Evolutionary conservation across 179 eudicot genomes (phyloP), one percentile per base, ranked within the genome.

Genomic region (Dionaea muscipula): DNA sequence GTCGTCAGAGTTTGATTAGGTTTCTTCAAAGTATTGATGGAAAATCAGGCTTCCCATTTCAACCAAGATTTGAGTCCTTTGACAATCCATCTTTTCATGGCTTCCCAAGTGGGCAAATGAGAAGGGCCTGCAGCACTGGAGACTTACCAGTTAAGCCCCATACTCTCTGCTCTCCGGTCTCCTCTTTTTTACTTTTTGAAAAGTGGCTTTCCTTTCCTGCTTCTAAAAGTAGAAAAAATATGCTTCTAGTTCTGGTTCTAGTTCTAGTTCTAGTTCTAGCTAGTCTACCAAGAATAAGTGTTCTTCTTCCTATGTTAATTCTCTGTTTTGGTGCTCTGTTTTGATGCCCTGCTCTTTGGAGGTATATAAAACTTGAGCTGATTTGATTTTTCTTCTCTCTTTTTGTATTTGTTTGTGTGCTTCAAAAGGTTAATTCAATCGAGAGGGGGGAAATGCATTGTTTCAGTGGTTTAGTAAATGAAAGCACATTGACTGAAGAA

Each of bases 81-180:
- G 58, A 37, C 1, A 40, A 54, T 31, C 26, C 76, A 69, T 26
- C 22, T 39, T 38, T 38, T 45, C 66, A 68, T 10, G 53, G 63
- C 50, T 61, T 63, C 47, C 50, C 69, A 3, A 47, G 57, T 19
- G 71, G 76, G 0, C 88, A 81, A 44, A 83, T 86, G 41, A 71
- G 95, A 63, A 77, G 94, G 62, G 94, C 67, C 57, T 78, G 81
- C 70, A 90, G 97, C 70, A 68, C 95, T 8, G 97, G 94, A 43
- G 97, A 90, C 64, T 78, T 90, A 60, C 95, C 80, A 24, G 97
- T 90, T 44, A 73, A 77, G 72, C 27, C 53, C 44, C 0, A 10
- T 46, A 14, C 41, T 15, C 2, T 19, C 33, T 5, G 1, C 24
- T 19, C n/a, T n/a, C n/a, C n/a, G n/a, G n/a, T 20, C 6, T 2